These are phyloP conservation scores for Beauveria caledonica DNA, from an alignment of 2,329 filamentous ascomycete species.

Conservation along the genomic window DNA sequence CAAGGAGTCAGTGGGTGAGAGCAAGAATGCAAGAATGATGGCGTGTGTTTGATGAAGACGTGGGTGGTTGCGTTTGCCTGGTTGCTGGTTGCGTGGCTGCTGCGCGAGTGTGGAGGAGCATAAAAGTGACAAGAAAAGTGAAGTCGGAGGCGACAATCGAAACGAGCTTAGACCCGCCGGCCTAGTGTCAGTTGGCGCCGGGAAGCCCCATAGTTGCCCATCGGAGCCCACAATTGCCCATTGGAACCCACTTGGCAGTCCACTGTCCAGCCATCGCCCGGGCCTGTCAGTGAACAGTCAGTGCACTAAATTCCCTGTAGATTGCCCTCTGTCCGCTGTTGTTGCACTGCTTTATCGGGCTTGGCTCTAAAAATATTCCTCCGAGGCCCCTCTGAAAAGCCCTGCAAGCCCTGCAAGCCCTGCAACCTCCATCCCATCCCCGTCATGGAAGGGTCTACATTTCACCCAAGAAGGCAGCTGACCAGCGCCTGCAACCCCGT, in stretches of 20 bases:
- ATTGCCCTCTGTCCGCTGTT: background rate
- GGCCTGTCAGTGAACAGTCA: background rate
- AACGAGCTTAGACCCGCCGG: background rate
- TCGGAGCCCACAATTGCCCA: background rate
- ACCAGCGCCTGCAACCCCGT: background rate
- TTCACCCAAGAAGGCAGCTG: slow-evolving; percentile 1
- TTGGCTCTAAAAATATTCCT: too few species aligned
- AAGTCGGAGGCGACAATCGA: background rate
- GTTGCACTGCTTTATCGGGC: background rate
- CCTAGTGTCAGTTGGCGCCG: slow-evolving; percentile 1
- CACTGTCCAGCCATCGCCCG: background rate
- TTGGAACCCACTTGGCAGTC: background rate
- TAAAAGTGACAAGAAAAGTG: too few species aligned
- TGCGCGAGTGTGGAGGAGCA: background rate
- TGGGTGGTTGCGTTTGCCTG: too few species aligned
- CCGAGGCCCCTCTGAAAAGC: too few species aligned
- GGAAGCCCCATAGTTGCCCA: too few species aligned
- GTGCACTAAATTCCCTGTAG: background rate
- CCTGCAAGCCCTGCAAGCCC: background rate
- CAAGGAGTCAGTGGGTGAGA: too few species aligned
- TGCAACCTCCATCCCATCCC: background rate
- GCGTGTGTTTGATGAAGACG: too few species aligned
- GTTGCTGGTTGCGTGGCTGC: too few species aligned
- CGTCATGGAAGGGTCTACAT: background rate
- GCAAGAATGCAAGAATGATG: too few species aligned